Percentiles rank a stretch among this genome's conserved stretches.
These are phyloP conservation scores for Aspergillus sp. DNA, from an alignment of 2,329 filamentous ascomycete species.

Conservation along the genomic window DNA sequence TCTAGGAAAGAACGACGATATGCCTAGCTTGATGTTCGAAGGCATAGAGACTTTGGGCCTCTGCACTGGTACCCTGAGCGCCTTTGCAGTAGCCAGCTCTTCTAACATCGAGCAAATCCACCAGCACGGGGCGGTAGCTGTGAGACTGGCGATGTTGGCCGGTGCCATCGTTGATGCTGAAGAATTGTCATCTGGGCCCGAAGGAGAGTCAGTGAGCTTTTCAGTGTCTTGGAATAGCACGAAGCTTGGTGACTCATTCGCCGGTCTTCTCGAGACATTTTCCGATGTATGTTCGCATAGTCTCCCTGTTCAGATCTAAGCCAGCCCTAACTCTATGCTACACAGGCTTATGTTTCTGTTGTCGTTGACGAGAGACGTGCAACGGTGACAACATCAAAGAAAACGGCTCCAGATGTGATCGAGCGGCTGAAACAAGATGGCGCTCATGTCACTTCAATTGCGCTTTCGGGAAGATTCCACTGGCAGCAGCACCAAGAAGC, in stretches of 20 bases:
- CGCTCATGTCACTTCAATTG: slow-evolving; percentile 27
- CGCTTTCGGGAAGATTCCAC: slow-evolving; percentile 35
- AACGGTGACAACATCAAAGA: slow-evolving; percentile 30
- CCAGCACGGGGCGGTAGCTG: slow-evolving; percentile 34
- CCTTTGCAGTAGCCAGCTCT: slow-evolving; percentile 35
- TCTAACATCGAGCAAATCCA: slow-evolving; percentile 26
- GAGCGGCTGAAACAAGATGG: slow-evolving; percentile 13
- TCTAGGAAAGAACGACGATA: neutral
- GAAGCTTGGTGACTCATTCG: slow-evolving; percentile 9
- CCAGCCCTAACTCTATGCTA: neutral
- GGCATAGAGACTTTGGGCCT: slow-evolving; percentile 33
- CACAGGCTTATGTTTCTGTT: slow-evolving; percentile 40
- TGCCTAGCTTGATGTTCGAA: neutral
- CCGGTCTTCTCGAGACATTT: slow-evolving; percentile 18
- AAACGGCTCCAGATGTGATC: slow-evolving; percentile 9
- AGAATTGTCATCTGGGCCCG: slow-evolving; percentile 28
- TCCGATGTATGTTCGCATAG: slow-evolving; percentile 9
- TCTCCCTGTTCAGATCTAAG: neutral
- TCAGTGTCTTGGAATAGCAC: neutral
- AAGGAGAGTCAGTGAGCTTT: slow-evolving; percentile 7
- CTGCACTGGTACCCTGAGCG: slow-evolving; percentile 41
- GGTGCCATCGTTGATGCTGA: slow-evolving; percentile 38
- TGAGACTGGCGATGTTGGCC: slow-evolving; percentile 40
- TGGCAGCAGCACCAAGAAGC: slow-evolving; percentile 8
- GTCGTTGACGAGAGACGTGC: slow-evolving; percentile 36